phyloP scores from a whole-genome alignment of 208 protist species.

The Blechomonas ayalai region DNA sequence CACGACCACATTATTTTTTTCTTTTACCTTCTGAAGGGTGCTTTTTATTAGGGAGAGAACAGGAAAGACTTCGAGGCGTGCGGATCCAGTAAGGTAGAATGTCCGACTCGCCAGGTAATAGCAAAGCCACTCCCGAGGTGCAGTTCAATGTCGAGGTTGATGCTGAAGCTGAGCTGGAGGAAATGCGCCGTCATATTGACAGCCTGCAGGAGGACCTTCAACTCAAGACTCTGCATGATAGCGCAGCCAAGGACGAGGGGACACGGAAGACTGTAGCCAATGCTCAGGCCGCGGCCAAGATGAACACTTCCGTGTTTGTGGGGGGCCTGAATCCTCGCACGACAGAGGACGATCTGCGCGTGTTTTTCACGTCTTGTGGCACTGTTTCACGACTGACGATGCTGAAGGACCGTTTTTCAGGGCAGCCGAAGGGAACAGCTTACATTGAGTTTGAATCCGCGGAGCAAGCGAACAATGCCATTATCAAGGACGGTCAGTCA shows the following conservation, averaged over 20 bases:
- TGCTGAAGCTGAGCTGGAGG: conserved; percentile 63
- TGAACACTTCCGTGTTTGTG: conserved; percentile 90
- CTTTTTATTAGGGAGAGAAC: neutral
- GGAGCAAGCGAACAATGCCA: conserved; percentile 72
- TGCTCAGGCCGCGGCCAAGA: conserved; percentile 12
- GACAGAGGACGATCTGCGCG: conserved; percentile 87
- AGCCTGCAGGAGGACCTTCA: conserved; percentile 82
- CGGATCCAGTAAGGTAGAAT: conserved; percentile 7
- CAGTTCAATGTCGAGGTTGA: conserved; percentile 40
- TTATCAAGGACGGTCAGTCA: conserved; percentile 82
- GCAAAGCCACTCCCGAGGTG: neutral
- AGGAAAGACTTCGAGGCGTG: neutral
- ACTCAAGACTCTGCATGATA: conserved; percentile 73
- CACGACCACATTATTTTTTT: too few species aligned
- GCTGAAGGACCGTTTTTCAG: conserved; percentile 83
- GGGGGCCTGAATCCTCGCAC: conserved; percentile 83
- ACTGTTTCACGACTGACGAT: conserved; percentile 88
- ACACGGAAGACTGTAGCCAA: conserved; percentile 56
- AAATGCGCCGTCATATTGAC: conserved; percentile 74
- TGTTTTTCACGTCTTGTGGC: conserved; percentile 88
- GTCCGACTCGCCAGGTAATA: conserved; percentile 1
- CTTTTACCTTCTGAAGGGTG: too few species aligned
- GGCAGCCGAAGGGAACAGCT: conserved; percentile 87
- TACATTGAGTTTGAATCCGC: conserved; percentile 90
- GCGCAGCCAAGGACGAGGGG: conserved; percentile 75